These are phyloP conservation scores for Ogataea henricii DNA, from an alignment of 805 yeast species.

Conservation along the genomic window DNA sequence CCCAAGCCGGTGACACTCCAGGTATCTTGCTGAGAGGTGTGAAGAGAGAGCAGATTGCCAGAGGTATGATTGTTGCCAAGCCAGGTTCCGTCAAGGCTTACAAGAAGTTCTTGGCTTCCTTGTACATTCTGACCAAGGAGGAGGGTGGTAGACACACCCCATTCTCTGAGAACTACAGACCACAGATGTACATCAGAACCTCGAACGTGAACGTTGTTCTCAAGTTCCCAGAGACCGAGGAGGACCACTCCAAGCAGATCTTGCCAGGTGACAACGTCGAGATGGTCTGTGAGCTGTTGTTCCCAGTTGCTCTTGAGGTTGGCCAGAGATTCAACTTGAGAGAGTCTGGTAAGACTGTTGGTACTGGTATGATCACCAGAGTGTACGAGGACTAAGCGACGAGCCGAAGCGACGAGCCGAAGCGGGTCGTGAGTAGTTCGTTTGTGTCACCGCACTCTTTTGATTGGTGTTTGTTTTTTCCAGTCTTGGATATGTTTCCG, in stretches of 20 bases:
- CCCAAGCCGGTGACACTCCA: constrained; percentile 99
- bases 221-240: constrained; percentile 80
- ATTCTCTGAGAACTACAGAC: constrained; percentile 96
- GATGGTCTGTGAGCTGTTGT: constrained; percentile 87
- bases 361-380: constrained; percentile 96
- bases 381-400: constrained; percentile 33
- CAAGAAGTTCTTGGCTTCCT: constrained; percentile 89
- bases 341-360: constrained; percentile 99
- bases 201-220: constrained; percentile 91
- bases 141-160: constrained; percentile 99
- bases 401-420: too few relatives aligned
- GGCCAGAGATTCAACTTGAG: constrained; percentile 99
- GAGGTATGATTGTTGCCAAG: constrained; percentile 98
- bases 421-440: too few relatives aligned
- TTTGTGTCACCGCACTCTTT: too few relatives aligned
- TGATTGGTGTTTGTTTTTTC: constrained; percentile 1
- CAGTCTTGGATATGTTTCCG: constrained; percentile 3
- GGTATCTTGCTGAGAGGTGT: constrained; percentile 97
- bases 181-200: constrained; percentile 95
- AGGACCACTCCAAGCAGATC: constrained; percentile 85
- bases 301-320: constrained; percentile 91
- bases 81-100: constrained; percentile 91
- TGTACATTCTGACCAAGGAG: constrained; percentile 90
- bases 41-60: constrained; percentile 92
- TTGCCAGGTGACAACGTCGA: constrained; percentile 99